Evolutionary conservation across 2,329 filamentous ascomycete species (phyloP).

Genomic region (Aureobasidium sp.): DNA sequence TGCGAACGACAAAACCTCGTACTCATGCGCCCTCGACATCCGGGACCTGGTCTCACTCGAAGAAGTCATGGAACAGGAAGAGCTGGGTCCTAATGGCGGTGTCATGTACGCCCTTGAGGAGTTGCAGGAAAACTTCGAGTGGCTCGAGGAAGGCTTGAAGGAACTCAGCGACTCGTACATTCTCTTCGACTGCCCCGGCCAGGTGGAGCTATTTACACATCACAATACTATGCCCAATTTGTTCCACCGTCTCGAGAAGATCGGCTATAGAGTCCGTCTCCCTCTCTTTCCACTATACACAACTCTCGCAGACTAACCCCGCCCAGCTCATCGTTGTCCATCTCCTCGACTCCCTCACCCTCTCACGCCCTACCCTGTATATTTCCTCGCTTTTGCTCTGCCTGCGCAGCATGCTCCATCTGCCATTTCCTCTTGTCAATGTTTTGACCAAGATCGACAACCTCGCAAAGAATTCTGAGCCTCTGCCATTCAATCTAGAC

Average conservation of each 20-base stretch:
- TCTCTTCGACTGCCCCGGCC: slow-evolving; percentile 91
- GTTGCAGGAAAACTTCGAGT: slow-evolving; percentile 87
- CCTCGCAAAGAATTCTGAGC: slow-evolving; percentile 63
- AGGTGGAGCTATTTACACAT: slow-evolving; percentile 95
- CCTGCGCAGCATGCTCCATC: slow-evolving; percentile 93
- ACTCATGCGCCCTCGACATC: slow-evolving; percentile 85
- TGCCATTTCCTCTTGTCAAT: slow-evolving; percentile 93
- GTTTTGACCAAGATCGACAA: slow-evolving; percentile 98
- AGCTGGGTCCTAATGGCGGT: slow-evolving; percentile 85
- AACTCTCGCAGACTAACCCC: slow-evolving; percentile 24
- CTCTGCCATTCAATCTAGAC: slow-evolving; percentile 89
- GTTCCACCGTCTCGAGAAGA: slow-evolving; percentile 81
- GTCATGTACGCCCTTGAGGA: slow-evolving; percentile 92
- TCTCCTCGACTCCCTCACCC: slow-evolving; percentile 86
- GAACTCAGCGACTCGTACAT: slow-evolving; percentile 78
- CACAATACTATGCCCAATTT: slow-evolving; percentile 88
- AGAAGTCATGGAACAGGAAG: slow-evolving; percentile 88
- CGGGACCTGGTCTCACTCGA: slow-evolving; percentile 83
- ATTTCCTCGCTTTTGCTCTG: slow-evolving; percentile 90
- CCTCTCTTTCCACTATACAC: background rate
- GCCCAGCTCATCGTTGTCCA: slow-evolving; percentile 82
- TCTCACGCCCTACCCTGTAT: slow-evolving; percentile 89
- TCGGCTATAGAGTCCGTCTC: slow-evolving; percentile 75
- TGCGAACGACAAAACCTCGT: slow-evolving; percentile 87
- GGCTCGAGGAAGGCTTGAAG: slow-evolving; percentile 75